Evolutionary conservation across 2,329 filamentous ascomycete species (phyloP), one percentile per base, ranked within the genome.

Genomic region (Cytospora leucostoma): DNA sequence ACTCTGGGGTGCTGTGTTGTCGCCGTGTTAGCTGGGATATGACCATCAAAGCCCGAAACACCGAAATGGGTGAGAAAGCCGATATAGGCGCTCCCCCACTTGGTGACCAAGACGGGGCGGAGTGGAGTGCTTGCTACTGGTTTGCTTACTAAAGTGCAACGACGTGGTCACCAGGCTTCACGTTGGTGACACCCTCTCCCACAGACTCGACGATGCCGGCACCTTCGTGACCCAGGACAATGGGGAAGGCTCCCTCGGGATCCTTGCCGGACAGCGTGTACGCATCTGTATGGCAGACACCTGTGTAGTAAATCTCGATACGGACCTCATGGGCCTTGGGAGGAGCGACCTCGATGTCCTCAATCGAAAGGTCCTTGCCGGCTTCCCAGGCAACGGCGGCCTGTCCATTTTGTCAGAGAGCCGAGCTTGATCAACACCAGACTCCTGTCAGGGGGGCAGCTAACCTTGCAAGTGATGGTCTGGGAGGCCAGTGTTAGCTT

Each of bases 341-440:
- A 67, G 94, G 90, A 60, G 84, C 86, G 69, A 99, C 95, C 80
- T 98, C 93, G 72, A 99, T 84, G 70, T 96, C 92, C 80, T 99
- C 95, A 70, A 98, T 85, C 72, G 83, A 87, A 68, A 99, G 86
- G 70, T 92, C 89, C 82, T 97, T 91, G 75, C 91, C 93, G 56
- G 95, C 92, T 79, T 93, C 94, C 95, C 95, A 99, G 77, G 95
- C 95, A 68, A 99, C 90, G 73, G 95, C 95, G 70, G 95, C 95
- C 90, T 95, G n/a, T 37, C 21, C 15, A 17, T 40, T 15, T 59
- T 35, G 63, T 65, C 51, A 65, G 52, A 35, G 52, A 35, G 19
- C 17, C 38, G 19, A 17, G 32, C 33, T 37, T 34, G 34, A 21
- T 17, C 17, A 19, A n/a, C 3, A 7, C n/a, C 56, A 3, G 40